phyloP scores from a whole-genome alignment of 768 basidiomycete species.

The Amanita muscaria region DNA sequence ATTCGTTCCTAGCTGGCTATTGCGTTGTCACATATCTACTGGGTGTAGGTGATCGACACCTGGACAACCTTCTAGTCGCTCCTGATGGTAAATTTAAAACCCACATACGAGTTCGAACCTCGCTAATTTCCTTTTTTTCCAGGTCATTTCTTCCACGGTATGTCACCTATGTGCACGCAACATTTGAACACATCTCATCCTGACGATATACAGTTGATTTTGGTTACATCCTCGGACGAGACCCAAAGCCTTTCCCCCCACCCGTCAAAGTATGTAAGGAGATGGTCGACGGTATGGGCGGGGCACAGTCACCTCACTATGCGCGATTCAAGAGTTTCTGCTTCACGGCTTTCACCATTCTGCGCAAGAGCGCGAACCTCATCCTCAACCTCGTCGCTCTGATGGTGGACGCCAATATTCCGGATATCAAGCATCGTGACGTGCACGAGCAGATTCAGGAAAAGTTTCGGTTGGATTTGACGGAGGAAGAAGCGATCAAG shows the following conservation, averaged over 20 bases:
- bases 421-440: slow-evolving; percentile 89
- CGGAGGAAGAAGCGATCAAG: slow-evolving; percentile 96
- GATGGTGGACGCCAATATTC: slow-evolving; percentile 97
- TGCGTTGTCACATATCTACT: slow-evolving; percentile 95
- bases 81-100: slow-evolving; percentile 61
- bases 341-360: slow-evolving; percentile 95
- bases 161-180: slow-evolving; percentile 13
- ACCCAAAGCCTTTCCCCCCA: slow-evolving; percentile 96
- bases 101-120: not conserved
- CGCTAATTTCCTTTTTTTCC: slow-evolving; percentile 2
- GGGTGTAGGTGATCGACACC: slow-evolving; percentile 94
- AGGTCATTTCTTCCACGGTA: slow-evolving; percentile 97
- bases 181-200: too few species aligned
- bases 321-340: slow-evolving; percentile 93
- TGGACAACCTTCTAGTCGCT: slow-evolving; percentile 89
- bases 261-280: slow-evolving; percentile 98
- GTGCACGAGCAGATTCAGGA: slow-evolving; percentile 89
- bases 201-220: slow-evolving; percentile 98
- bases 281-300: slow-evolving; percentile 99
- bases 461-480: slow-evolving; percentile 90
- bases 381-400: slow-evolving; percentile 93
- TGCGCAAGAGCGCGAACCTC: slow-evolving; percentile 94
- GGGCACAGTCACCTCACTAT: slow-evolving; percentile 90
- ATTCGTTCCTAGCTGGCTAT: slow-evolving; percentile 70
- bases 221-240: slow-evolving; percentile 94